Evolutionary conservation across 768 basidiomycete genomes (phyloP).

Genomic region (Pholiota conissans): DNA sequence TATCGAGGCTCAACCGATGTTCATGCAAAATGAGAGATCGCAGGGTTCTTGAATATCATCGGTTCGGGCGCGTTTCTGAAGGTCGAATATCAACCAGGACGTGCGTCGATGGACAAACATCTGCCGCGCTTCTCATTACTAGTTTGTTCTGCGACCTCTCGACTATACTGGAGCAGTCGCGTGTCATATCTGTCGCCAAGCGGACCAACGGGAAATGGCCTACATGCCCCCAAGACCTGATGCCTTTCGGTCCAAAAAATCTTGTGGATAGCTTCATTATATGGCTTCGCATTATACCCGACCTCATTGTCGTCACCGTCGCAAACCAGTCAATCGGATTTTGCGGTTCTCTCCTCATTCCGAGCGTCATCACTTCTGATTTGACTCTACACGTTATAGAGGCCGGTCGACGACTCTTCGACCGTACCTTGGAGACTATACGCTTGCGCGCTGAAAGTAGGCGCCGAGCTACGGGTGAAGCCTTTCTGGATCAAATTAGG

Average conservation of each 20-base stretch:
- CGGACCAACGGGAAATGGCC: too few relatives aligned
- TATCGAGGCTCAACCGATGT: not conserved
- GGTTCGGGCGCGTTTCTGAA: not conserved
- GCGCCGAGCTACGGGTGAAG: not conserved
- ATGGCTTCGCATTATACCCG: conserved; percentile 1
- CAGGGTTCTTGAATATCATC: conserved; percentile 1
- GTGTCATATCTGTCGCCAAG: not conserved
- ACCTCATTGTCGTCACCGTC: not conserved
- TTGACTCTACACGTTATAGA: conserved; percentile 1
- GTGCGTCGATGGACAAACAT: not conserved
- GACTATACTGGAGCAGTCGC: not conserved
- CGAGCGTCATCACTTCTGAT: not conserved
- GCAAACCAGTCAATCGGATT: conserved; percentile 1
- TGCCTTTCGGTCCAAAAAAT: conserved; percentile 3
- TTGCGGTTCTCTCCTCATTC: conserved; percentile 1
- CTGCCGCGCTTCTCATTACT: not conserved
- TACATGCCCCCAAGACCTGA: not conserved
- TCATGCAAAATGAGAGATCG: conserved; percentile 1
- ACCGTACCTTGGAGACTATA: not conserved
- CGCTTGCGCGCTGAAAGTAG: conserved; percentile 1
- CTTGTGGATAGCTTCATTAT: not conserved
- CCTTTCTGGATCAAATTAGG: not conserved
- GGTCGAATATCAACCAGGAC: not conserved
- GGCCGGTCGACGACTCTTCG: not conserved
- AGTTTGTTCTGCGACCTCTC: not conserved